Conservation (phyloP, 805 yeast species). For the Ogataea trehaloabstinens region DNA sequence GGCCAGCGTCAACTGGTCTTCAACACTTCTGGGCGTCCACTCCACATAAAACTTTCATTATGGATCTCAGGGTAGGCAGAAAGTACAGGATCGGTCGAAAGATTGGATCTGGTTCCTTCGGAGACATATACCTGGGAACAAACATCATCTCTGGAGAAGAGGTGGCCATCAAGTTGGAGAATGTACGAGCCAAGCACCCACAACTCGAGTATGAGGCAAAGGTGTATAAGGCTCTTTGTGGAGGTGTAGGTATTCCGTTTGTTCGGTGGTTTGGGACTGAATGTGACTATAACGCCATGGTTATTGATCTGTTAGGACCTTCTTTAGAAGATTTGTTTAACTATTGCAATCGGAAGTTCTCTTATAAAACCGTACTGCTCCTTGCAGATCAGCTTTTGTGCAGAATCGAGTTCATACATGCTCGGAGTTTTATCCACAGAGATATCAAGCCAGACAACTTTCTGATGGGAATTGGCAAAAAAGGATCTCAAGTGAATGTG, state of each 20-base stretch:
- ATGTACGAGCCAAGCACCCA: conserved; percentile 89
- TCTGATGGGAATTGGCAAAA: conserved; percentile 84
- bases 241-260: conserved; percentile 96
- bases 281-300: conserved; percentile 95
- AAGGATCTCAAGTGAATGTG: conserved; percentile 93
- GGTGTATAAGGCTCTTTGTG: conserved; percentile 89
- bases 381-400: conserved; percentile 93
- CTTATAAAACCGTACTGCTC: conserved; percentile 87
- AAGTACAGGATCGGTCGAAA: conserved; percentile 92
- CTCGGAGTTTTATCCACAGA: conserved; percentile 84
- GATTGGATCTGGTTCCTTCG: conserved; percentile 96
- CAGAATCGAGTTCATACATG: conserved; percentile 93
- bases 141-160: conserved; percentile 95
- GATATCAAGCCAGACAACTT: conserved; percentile 85
- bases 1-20: not conserved
- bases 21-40: not conserved
- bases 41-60: conserved; percentile 2
- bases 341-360: conserved; percentile 91
- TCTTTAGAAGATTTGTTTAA: conserved; percentile 93
- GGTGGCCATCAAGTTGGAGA: conserved; percentile 94
- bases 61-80: conserved; percentile 88
- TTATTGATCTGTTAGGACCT: conserved; percentile 92
- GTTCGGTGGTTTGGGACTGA: conserved; percentile 97
- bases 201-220: conserved; percentile 96
- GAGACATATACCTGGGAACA: conserved; percentile 92